Evolutionary conservation across 768 basidiomycete genomes (phyloP).

Genomic region (Coprinopsis marcescibilis): DNA sequence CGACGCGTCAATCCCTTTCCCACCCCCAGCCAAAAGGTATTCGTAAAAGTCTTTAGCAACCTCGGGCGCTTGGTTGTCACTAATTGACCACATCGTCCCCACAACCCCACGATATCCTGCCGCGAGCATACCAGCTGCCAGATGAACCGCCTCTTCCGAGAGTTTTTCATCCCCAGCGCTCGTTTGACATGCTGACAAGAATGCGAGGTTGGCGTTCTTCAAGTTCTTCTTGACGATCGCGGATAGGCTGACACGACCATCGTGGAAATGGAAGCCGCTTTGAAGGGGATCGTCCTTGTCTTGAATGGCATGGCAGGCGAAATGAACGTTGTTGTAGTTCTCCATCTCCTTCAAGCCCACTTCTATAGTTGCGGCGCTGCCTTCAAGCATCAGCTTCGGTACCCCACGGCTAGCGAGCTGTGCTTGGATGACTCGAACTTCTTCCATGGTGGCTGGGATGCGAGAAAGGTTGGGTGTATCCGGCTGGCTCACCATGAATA

Average conservation of each 20-base stretch:
- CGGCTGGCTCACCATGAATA: conserved; percentile 13
- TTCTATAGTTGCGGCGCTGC: background rate
- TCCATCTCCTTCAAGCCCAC: background rate
- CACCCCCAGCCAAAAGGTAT: background rate
- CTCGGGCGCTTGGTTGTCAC: background rate
- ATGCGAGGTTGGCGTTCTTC: conserved; percentile 3
- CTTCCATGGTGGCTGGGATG: conserved; percentile 10
- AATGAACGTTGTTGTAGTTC: conserved; percentile 2
- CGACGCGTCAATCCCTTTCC: background rate
- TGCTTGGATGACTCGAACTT: conserved; percentile 5
- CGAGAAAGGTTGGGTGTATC: conserved; percentile 10
- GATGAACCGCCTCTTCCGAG: conserved; percentile 4
- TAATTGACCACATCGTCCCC: conserved; percentile 7
- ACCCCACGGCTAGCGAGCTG: background rate
- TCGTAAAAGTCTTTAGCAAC: conserved; percentile 1
- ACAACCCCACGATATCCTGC: conserved; percentile 4
- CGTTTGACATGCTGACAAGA: conserved; percentile 5
- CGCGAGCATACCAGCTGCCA: conserved; percentile 5
- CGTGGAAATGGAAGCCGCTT: conserved; percentile 1
- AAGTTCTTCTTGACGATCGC: conserved; percentile 1
- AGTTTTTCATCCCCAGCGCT: conserved; percentile 3
- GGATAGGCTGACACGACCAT: background rate
- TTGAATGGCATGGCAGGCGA: conserved; percentile 2
- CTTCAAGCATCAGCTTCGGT: background rate
- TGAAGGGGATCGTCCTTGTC: background rate